phyloP scores from a whole-genome alignment of 345 rosid genomes.

The Populus davidiana region DNA sequence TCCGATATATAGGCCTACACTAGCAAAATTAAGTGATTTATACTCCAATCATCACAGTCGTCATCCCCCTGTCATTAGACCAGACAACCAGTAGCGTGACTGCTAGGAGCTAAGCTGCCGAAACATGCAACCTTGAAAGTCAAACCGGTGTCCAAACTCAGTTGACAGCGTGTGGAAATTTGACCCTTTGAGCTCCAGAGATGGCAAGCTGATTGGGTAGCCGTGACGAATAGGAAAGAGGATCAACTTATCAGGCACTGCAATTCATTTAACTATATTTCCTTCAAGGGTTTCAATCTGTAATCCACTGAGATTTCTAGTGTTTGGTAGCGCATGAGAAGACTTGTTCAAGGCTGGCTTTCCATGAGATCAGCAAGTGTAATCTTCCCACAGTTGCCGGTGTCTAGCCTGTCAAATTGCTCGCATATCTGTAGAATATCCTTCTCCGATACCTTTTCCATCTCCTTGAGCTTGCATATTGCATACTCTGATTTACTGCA shows the following conservation, averaged over 20 bases:
- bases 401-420: slow-evolving; percentile 66
- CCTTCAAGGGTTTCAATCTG: neutral
- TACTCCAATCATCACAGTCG: neutral
- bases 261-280: neutral
- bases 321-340: neutral
- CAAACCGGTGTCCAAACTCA: neutral
- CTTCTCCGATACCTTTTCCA: slow-evolving; percentile 62
- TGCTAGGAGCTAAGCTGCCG: neutral
- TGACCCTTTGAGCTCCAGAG: neutral
- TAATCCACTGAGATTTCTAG: neutral
- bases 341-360: slow-evolving; percentile 14
- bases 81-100: neutral
- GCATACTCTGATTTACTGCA: slow-evolving; percentile 70
- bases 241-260: neutral
- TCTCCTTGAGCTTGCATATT: slow-evolving; percentile 76
- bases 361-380: slow-evolving; percentile 71
- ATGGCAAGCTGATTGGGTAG: neutral
- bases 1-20: neutral
- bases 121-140: neutral
- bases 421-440: slow-evolving; percentile 53
- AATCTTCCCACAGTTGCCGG: slow-evolving; percentile 68
- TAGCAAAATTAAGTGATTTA: neutral
- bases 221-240: neutral
- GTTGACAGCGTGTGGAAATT: neutral
- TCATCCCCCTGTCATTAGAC: neutral